Percentiles rank a stretch among this genome's conserved stretches.
Evolutionary conservation across 768 basidiomycete genomes (phyloP).

Genomic region (Vararia minispora): DNA sequence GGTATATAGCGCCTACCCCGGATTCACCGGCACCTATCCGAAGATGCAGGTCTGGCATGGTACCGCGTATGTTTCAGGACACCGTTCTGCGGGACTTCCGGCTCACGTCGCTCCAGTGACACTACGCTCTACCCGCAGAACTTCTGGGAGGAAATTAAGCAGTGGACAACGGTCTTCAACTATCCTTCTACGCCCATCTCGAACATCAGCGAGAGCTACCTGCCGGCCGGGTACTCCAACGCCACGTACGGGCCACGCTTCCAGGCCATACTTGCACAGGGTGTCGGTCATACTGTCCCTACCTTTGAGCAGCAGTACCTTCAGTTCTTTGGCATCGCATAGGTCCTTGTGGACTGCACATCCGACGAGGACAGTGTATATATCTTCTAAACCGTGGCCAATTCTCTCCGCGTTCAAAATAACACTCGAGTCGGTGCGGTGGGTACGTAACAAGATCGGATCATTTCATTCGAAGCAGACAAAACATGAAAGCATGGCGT

Average conservation of each 20-base stretch:
- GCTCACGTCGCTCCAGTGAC: slow-evolving; percentile 24
- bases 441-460: too few relatives aligned
- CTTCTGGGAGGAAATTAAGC: slow-evolving; percentile 39
- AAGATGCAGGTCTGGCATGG: slow-evolving; percentile 48
- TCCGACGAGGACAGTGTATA: too few relatives aligned
- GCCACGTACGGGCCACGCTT: slow-evolving; percentile 37
- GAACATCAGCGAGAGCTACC: slow-evolving; percentile 25
- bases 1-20: slow-evolving; percentile 37
- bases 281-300: slow-evolving; percentile 42
- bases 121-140: slow-evolving; percentile 39
- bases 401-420: too few relatives aligned
- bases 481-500: too few relatives aligned
- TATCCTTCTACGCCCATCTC: slow-evolving; percentile 29
- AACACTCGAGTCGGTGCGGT: too few relatives aligned
- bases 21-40: slow-evolving; percentile 38
- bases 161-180: slow-evolving; percentile 47
- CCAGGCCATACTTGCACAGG: slow-evolving; percentile 36
- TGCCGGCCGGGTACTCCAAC: slow-evolving; percentile 36
- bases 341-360: too few relatives aligned
- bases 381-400: too few relatives aligned
- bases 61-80: slow-evolving; percentile 22
- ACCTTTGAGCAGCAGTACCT: slow-evolving; percentile 35
- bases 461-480: too few relatives aligned
- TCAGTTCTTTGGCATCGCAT: slow-evolving; percentile 35
- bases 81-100: neutral